Evolutionary conservation across 2,329 filamentous ascomycete genomes (phyloP).

Genomic region (Uncinocarpus reesii): DNA sequence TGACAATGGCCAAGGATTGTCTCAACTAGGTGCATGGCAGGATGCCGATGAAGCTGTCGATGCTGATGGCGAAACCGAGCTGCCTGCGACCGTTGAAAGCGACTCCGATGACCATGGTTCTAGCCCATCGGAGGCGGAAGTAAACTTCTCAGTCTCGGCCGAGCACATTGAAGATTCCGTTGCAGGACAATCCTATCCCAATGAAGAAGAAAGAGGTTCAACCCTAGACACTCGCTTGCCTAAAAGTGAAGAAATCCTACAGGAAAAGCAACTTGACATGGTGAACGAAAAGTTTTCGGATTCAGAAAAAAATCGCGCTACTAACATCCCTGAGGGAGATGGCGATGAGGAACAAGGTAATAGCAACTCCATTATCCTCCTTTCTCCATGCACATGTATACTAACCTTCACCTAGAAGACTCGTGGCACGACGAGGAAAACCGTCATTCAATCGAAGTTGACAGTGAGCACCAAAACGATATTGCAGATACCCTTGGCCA

Average conservation of each 20-base stretch:
- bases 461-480: neutral
- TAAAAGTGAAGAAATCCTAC: neutral
- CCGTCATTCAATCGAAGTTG: neutral
- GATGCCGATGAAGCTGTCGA: neutral
- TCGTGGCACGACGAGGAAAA: neutral
- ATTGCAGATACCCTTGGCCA: neutral
- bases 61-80: slow-evolving; percentile 16
- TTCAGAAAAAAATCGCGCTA: slow-evolving; percentile 9
- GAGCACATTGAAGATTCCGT: neutral
- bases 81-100: neutral
- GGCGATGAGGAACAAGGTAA: neutral
- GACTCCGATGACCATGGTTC: slow-evolving; percentile 5
- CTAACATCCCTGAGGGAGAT: neutral
- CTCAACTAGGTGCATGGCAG: slow-evolving; percentile 26
- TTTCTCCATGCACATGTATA: neutral
- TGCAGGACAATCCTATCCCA: neutral
- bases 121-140: slow-evolving; percentile 17
- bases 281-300: neutral
- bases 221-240: too few relatives aligned
- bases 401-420: neutral
- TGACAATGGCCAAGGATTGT: slow-evolving; percentile 48
- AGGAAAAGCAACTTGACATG: neutral
- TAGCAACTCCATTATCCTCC: neutral
- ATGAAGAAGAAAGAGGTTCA: neutral
- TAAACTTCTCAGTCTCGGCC: slow-evolving; percentile 16